Evolutionary conservation across 345 rosid genomes (phyloP), one percentile per base, ranked within the genome.

Genomic region (Streptanthus diversifolius): DNA sequence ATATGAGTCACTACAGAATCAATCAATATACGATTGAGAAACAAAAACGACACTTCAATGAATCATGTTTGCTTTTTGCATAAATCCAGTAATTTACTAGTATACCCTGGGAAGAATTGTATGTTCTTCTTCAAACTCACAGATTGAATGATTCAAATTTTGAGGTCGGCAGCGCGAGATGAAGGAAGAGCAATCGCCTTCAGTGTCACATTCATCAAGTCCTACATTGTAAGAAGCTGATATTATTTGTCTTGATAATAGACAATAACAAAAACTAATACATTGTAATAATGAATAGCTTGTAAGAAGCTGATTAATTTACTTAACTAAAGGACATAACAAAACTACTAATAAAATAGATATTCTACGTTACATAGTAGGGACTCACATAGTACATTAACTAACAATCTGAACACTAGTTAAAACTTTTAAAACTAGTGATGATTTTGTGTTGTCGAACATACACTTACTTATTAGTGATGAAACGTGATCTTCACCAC

Each of bases 121-220:
- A 8, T 61, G 5, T 18, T 9, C 18, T 21, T 45, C 27, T 21
- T 19, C 10, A 72, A 72, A 63, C 76, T 10, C 63, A 43, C 64
- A 0, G 10, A 63, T 32, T 21, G 47, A 41, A 63, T 63, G 63
- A 72, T 10, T 37, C n/a, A 33, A 15, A 21, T 22, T 60, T 43
- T 32, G 48, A 63, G 70, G 70, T 72, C 70, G 77, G 77, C 64
- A 72, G 63, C 70, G 39, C 64, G 66, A 32, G 32, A 54, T 63
- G 48, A 8, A 54, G 54, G 70, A 63, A 52, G 45, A 53, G 39
- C 48, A 30, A 72, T 72, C 76, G 35, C 29, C 70, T 15, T 63
- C 77, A 63, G 56, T 8, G 47, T 53, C 64, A 63, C 47, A 63
- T 29, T 6, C 62, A 51, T 71, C 44, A 62, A 19, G 53, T 51